Evolutionary conservation across 2,329 filamentous ascomycete species (phyloP).

Genomic region (Fusarium sarcochroum): DNA sequence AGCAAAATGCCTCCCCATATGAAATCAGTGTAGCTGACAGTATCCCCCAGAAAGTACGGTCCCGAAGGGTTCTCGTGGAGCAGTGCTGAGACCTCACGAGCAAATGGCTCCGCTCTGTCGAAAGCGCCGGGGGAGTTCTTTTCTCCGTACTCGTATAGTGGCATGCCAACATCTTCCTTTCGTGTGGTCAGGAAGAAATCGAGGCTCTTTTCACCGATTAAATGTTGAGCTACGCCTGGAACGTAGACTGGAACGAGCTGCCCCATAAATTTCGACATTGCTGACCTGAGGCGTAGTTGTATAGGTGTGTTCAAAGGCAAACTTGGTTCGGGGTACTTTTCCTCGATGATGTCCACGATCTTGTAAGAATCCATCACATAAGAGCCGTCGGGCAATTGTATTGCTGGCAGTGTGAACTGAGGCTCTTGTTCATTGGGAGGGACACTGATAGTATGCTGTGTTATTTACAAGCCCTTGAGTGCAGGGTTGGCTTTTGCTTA

Average conservation of each 20-base stretch:
- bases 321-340: constrained; percentile 66
- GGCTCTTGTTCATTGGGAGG: constrained; percentile 11
- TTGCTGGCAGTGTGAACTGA: constrained; percentile 59
- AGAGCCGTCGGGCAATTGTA: constrained; percentile 66
- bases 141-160: constrained; percentile 31
- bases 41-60: constrained; percentile 71
- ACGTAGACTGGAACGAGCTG: constrained; percentile 31
- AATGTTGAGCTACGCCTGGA: constrained; percentile 20
- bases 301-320: constrained; percentile 10
- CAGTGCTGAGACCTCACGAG: constrained; percentile 26
- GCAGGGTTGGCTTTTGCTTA: not conserved
- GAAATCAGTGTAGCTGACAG: constrained; percentile 69
- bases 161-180: constrained; percentile 30
- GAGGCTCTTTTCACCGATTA: constrained; percentile 33
- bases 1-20: constrained; percentile 65
- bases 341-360: constrained; percentile 74
- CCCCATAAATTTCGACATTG: constrained; percentile 31
- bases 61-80: constrained; percentile 57
- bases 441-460: constrained; percentile 1
- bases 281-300: constrained; percentile 15
- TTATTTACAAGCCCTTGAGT: not conserved
- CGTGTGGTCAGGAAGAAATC: constrained; percentile 29
- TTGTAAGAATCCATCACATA: constrained; percentile 74
- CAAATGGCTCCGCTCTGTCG: constrained; percentile 33
- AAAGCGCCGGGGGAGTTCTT: constrained; percentile 22